Evolutionary conservation across 257 asterid species (phyloP), one percentile per base, ranked within the genome.

Genomic region (Ilex aquifolium): DNA sequence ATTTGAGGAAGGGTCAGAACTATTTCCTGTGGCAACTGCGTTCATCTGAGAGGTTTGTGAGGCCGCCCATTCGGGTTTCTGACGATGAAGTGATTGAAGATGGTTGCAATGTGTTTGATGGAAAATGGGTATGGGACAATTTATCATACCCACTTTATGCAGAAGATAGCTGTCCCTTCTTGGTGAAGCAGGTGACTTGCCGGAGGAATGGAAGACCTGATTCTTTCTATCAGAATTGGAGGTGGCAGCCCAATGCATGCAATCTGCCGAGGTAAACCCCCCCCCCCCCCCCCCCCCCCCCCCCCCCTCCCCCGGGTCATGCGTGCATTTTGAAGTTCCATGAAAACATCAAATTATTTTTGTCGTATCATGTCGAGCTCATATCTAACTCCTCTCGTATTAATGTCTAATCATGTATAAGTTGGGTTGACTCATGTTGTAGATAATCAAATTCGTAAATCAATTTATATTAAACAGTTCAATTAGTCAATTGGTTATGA

Each of bases 121-220:
- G 99, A 2, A 79, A 74, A 62, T 92, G 99, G 97, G 73, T 85
- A 30, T 77, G 76, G 88, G 86, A 87, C 72, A 83, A 85, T 63
- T 66, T 64, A 29, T 80, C 82, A 5, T 75, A 75, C 66, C 99
- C 99, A 13, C 83, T 83, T 30, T 89, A 87, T 36, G 65, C 60
- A 57, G 99, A 92, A 76, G 88, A 83, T 2, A 76, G 70, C 29
- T 92, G 97, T 62, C 82, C 87, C 0, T 89, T 74, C 67, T 69
- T 92, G 49, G 97, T 85, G 10, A 92, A 87, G 65, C 99, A 92
- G 65, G 83, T 85, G 4, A 87, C 96, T 39, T 92, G 99, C 68
- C 63, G 68, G 30, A 83, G 74, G 58, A 92, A 92, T 59, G 99
- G 97, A 6, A 81, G 97, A 72, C 82, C 78, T 13, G 97, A 92